Evolutionary conservation across 768 basidiomycete species (phyloP), one percentile per base, ranked within the genome.

Genomic region (Cubamyces sp.): DNA sequence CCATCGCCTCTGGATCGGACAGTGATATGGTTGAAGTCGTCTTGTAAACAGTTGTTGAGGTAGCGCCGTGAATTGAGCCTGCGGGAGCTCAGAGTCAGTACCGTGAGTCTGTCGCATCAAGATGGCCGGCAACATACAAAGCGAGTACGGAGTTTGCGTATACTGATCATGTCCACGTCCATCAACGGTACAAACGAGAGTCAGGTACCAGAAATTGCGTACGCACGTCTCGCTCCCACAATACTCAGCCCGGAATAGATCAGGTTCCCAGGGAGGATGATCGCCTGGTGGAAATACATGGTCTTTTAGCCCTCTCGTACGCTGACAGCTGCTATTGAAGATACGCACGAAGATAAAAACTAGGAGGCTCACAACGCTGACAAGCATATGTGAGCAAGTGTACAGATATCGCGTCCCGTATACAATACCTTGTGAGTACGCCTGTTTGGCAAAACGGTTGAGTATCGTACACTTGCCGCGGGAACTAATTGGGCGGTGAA

Each of bases 51-150:
- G 15, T 59, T 26, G 25, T 28, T 41, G n/a, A 59, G 30, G 16
- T 42, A 51, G 1, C 42, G 41, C 9, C 57, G 49, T 1, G 57
- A 59, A 41, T 59, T 59, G 3, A 59, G 26, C 5, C 57, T 59
- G 41, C 5, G 9, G 9, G 34, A 5, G 34, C 9, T n/a, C n/a
- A n/a, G 34, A 9, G 34, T 34, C 9, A 11, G 34, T 34, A 11
- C 11, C 9, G 11, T 34, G 34, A 34, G 34, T 30, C 8, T 8
- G 28, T 30, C 28, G 11, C 21, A 34, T 18, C 5, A 9, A 3
- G 37, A 51, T 34, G 1, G 47, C 28, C 14, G 19, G 11, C 28
- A 30, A 41, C 51, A 3, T 37, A 56, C 54, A 56, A 28, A 0
- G 54, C 54, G 0, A 56, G 43, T 1, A 56, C 26, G 2, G 54